Percentiles rank a stretch among this genome's conserved stretches.
These are phyloP conservation scores for Cryptomeria japonica DNA, from an alignment of 75 land plant species.

Conservation along the genomic window DNA sequence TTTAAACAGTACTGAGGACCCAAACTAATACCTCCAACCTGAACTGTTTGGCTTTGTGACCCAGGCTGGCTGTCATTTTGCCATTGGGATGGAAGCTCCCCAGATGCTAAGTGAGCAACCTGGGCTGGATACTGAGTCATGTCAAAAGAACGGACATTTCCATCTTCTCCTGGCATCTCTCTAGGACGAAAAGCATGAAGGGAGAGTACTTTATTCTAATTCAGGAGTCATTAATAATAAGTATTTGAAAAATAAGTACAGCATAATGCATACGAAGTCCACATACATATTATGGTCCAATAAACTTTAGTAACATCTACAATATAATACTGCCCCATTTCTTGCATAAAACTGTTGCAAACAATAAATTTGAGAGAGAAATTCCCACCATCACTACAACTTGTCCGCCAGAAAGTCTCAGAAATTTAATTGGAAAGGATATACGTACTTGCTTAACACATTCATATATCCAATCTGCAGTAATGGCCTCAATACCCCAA, in stretches of 20 bases:
- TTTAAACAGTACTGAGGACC: not conserved
- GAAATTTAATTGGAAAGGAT: not conserved
- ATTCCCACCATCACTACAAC: not conserved
- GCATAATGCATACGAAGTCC: not conserved
- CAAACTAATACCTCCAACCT: not conserved
- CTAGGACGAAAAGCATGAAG: conserved; percentile 58
- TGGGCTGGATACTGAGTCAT: conserved; percentile 74
- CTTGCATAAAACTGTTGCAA: not conserved
- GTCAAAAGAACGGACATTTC: conserved; percentile 49
- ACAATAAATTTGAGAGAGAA: not conserved
- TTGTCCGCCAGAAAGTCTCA: not conserved
- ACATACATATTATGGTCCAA: not conserved
- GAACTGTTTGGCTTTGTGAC: not conserved
- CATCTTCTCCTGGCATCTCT: conserved; percentile 67
- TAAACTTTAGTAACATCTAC: not conserved
- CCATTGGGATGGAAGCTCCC: conserved; percentile 38
- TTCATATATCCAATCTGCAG: conserved; percentile 86
- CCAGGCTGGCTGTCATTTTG: conserved; percentile 19
- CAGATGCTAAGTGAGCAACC: conserved; percentile 34
- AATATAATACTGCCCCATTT: not conserved
- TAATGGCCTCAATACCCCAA: conserved; percentile 61
- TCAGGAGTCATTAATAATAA: not conserved
- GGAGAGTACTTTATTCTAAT: conserved; percentile 62
- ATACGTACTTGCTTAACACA: conserved; percentile 73
- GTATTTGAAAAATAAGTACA: too few species aligned